Percentiles rank a stretch among this genome's conserved stretches.
Evolutionary conservation across 148 eudicot species (phyloP).

Genomic region (Rhododendron ovatum): DNA sequence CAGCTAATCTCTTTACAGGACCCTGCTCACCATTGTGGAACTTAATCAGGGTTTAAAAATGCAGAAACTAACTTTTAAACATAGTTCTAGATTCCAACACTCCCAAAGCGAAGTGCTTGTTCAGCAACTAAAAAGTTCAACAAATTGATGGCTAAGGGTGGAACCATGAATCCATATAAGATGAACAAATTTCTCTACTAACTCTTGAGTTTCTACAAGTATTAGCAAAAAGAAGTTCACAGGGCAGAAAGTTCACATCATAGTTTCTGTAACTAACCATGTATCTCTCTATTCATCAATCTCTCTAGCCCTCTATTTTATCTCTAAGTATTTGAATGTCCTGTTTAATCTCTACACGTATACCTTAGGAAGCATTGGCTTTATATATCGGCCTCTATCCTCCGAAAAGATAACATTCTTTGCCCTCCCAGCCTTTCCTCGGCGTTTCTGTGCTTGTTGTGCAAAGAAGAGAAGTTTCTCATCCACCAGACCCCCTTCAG

Average conservation of each 20-base stretch:
- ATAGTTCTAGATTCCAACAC: not conserved
- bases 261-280: not conserved
- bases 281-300: not conserved
- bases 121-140: not conserved
- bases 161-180: not conserved
- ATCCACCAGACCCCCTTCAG: constrained; percentile 95
- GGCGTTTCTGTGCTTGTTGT: constrained; percentile 94
- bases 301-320: not conserved
- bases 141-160: not conserved
- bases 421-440: constrained; percentile 98
- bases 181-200: not conserved
- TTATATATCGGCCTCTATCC: constrained; percentile 96
- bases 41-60: constrained; percentile 3
- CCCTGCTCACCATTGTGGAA: constrained; percentile 45
- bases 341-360: not conserved
- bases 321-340: not conserved
- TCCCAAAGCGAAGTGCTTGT: not conserved
- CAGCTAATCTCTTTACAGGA: constrained; percentile 96
- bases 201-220: not conserved
- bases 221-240: not conserved
- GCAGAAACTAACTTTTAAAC: not conserved
- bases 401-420: constrained; percentile 98
- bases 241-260: constrained; percentile 3
- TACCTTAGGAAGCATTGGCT: constrained; percentile 99
- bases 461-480: constrained; percentile 99